Percentiles rank a stretch among this genome's conserved stretches.
phyloP scores from a whole-genome alignment of 768 basidiomycete species.

The Lactarius akahatsu region DNA sequence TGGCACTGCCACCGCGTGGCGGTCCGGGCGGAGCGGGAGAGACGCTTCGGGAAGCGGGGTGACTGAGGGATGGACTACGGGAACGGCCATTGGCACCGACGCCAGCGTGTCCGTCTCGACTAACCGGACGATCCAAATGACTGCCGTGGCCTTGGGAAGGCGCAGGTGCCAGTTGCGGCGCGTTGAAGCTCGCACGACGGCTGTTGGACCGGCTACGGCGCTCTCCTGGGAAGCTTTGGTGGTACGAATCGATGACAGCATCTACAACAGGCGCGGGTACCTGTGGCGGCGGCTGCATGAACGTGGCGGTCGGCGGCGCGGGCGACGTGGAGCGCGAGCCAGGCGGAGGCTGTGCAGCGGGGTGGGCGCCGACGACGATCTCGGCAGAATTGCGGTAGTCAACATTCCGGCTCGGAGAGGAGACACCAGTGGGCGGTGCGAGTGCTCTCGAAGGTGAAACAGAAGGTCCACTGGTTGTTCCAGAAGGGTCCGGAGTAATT shows the following conservation, averaged over 20 bases:
- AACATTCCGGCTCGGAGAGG: slow-evolving; percentile 35
- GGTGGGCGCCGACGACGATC: slow-evolving; percentile 74
- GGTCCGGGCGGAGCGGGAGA: slow-evolving; percentile 45
- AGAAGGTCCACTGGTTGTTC: slow-evolving; percentile 15
- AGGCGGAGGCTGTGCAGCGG: slow-evolving; percentile 39
- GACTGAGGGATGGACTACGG: slow-evolving; percentile 54
- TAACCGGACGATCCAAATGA: slow-evolving; percentile 49
- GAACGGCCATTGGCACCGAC: slow-evolving; percentile 74
- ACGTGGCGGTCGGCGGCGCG: slow-evolving; percentile 64
- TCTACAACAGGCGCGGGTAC: slow-evolving; percentile 56
- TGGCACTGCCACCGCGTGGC: slow-evolving; percentile 24
- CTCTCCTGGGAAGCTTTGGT: slow-evolving; percentile 89
- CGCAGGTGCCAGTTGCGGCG: slow-evolving; percentile 31
- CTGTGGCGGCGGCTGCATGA: slow-evolving; percentile 61
- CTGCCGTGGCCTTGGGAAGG: slow-evolving; percentile 30
- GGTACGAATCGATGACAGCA: slow-evolving; percentile 72
- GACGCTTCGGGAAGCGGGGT: slow-evolving; percentile 46
- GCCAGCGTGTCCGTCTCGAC: slow-evolving; percentile 70
- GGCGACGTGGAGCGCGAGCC: slow-evolving; percentile 75
- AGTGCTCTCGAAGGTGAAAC: slow-evolving; percentile 23
- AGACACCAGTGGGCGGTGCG: slow-evolving; percentile 29
- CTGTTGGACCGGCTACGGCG: slow-evolving; percentile 47
- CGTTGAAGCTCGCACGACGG: slow-evolving; percentile 37
- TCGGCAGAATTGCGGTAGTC: slow-evolving; percentile 80
- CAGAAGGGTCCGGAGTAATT: slow-evolving; percentile 21